phyloP scores from a whole-genome alignment of 2,329 filamentous ascomycete species.

The Ophiostoma pallidulum region DNA sequence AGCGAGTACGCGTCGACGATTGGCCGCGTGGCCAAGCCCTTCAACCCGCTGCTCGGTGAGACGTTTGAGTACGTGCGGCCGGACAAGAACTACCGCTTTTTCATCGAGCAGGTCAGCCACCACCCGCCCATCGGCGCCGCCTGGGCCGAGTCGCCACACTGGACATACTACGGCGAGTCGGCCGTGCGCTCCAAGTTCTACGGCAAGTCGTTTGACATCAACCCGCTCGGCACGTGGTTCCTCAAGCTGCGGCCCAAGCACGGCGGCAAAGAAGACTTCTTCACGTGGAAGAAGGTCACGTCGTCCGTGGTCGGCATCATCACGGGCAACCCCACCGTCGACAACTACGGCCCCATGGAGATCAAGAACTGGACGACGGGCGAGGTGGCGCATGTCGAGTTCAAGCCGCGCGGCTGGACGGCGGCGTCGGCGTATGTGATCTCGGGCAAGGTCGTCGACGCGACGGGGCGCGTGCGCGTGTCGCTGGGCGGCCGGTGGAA shows the following conservation, averaged over 20 bases:
- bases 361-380: constrained; percentile 96
- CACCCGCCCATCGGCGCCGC: constrained; percentile 92
- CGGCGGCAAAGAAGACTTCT: constrained; percentile 72
- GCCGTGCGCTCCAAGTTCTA: constrained; percentile 95
- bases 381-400: constrained; percentile 80
- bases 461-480: constrained; percentile 71
- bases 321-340: constrained; percentile 89
- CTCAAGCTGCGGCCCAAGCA: constrained; percentile 67
- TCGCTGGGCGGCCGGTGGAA: constrained; percentile 94
- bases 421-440: constrained; percentile 85
- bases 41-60: constrained; percentile 92
- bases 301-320: constrained; percentile 98
- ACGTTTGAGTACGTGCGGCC: constrained; percentile 94
- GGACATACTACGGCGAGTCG: constrained; percentile 97
- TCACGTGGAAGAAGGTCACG: constrained; percentile 98
- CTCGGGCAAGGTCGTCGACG: constrained; percentile 73
- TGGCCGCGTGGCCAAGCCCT: constrained; percentile 92
- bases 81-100: constrained; percentile 96
- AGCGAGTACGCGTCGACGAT: constrained; percentile 97
- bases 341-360: constrained; percentile 96
- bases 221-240: constrained; percentile 96
- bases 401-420: constrained; percentile 95
- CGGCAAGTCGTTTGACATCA: constrained; percentile 94
- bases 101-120: constrained; percentile 96
- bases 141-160: constrained; percentile 82